phyloP scores from a whole-genome alignment of 768 basidiomycete genomes.

The Leucocoprinus birnbaumii region DNA sequence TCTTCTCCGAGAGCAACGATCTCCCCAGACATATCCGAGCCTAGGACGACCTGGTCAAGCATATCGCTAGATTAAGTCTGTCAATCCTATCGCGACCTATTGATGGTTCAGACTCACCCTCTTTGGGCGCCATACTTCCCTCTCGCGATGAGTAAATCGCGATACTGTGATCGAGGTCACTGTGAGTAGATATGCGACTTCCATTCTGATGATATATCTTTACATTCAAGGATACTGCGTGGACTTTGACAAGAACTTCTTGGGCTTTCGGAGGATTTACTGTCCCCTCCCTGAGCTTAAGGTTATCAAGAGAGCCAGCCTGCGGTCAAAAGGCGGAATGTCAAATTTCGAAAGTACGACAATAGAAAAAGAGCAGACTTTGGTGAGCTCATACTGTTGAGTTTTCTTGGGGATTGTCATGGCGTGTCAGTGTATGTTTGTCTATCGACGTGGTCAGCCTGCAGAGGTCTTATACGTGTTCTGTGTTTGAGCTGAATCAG shows the following conservation, averaged over 20 bases:
- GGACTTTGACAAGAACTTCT: constrained; percentile 54
- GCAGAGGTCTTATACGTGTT: neutral
- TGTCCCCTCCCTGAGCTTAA: constrained; percentile 22
- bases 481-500: constrained; percentile 1
- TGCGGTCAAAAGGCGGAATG: neutral
- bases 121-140: constrained; percentile 16
- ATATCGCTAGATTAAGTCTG: constrained; percentile 12
- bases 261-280: constrained; percentile 32
- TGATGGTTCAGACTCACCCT: too few relatives aligned
- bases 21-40: constrained; percentile 58
- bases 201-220: too few relatives aligned
- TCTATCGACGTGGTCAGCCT: neutral
- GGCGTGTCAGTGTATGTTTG: too few relatives aligned
- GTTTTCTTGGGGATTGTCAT: constrained; percentile 5
- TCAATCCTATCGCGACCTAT: too few relatives aligned
- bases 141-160: constrained; percentile 29
- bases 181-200: constrained; percentile 25
- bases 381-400: constrained; percentile 4
- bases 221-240: constrained; percentile 56
- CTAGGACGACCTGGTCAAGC: constrained; percentile 33
- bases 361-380: neutral
- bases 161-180: constrained; percentile 37
- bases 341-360: too few relatives aligned
- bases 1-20: constrained; percentile 43
- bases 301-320: constrained; percentile 20